phyloP scores from a whole-genome alignment of 2,329 filamentous ascomycete species.

The Penicillium sp. region DNA sequence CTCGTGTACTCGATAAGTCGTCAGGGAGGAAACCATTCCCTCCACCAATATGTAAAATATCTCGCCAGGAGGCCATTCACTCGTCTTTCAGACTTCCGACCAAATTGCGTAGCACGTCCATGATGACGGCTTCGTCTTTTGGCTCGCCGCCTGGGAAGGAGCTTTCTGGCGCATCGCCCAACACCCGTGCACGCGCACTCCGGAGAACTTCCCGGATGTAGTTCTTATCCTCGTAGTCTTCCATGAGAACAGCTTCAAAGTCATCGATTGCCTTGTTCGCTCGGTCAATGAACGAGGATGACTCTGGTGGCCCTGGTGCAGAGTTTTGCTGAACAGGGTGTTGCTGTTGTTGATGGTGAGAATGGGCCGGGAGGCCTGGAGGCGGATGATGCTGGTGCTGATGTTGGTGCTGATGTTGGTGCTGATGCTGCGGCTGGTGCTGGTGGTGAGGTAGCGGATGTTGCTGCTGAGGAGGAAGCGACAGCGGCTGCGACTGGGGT shows the following conservation, averaged over 20 bases:
- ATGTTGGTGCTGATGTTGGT: constrained; percentile 20
- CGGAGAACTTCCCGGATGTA: constrained; percentile 47
- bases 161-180: constrained; percentile 42
- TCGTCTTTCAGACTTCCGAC: constrained; percentile 43
- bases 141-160: constrained; percentile 47
- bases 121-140: constrained; percentile 46
- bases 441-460: constrained; percentile 6
- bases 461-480: constrained; percentile 18
- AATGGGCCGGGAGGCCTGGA: constrained; percentile 16
- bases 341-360: constrained; percentile 22
- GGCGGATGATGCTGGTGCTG: constrained; percentile 29
- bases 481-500: constrained; percentile 14
- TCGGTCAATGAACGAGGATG: constrained; percentile 41
- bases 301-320: constrained; percentile 29
- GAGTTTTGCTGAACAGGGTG: constrained; percentile 24
- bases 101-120: constrained; percentile 42
- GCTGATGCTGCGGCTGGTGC: constrained; percentile 7
- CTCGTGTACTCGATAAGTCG: constrained; percentile 31
- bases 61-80: constrained; percentile 13
- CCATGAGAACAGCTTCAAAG: constrained; percentile 46
- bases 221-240: constrained; percentile 48
- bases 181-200: constrained; percentile 43
- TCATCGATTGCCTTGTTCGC: constrained; percentile 48
- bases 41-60: constrained; percentile 2
- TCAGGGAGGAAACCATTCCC: constrained; percentile 20